Conservation (phyloP, 768 basidiomycete species). For the Roridomyces roridus region DNA sequence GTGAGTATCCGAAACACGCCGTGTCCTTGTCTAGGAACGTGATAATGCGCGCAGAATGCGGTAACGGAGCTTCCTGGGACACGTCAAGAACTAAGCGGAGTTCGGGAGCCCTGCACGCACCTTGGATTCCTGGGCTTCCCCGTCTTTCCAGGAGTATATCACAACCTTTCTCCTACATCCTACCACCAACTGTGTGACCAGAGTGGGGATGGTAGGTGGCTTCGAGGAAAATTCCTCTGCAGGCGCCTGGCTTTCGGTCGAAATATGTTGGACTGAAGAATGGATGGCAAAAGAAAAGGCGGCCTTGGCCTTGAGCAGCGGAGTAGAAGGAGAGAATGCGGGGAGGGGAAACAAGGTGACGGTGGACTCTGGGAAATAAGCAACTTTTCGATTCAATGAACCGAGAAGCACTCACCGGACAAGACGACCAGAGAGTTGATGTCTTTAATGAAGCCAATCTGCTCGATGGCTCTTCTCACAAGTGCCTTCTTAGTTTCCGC, state of each 20-base stretch:
- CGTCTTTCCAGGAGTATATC: slow-evolving; percentile 87
- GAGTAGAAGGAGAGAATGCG: slow-evolving; percentile 69
- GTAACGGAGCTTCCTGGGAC: slow-evolving; percentile 77
- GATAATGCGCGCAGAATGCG: slow-evolving; percentile 90
- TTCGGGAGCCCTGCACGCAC: slow-evolving; percentile 43
- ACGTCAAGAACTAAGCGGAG: not conserved
- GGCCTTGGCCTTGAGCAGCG: slow-evolving; percentile 76
- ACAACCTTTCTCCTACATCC: slow-evolving; percentile 88
- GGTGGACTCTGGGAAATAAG: slow-evolving; percentile 60
- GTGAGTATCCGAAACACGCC: slow-evolving; percentile 81
- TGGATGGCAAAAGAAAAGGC: slow-evolving; percentile 85
- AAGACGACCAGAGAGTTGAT: slow-evolving; percentile 86
- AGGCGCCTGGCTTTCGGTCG: slow-evolving; percentile 32
- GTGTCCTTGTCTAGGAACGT: slow-evolving; percentile 70
- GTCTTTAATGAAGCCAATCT: slow-evolving; percentile 84
- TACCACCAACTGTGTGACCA: slow-evolving; percentile 80
- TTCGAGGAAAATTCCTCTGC: slow-evolving; percentile 38
- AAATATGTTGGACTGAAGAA: slow-evolving; percentile 58
- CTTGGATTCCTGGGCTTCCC: slow-evolving; percentile 74
- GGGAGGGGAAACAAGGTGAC: slow-evolving; percentile 82
- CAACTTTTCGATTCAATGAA: not conserved
- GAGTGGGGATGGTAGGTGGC: slow-evolving; percentile 59
- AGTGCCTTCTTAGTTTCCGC: slow-evolving; percentile 73
- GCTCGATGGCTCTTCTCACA: slow-evolving; percentile 79
- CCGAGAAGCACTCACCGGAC: slow-evolving; percentile 61